These are phyloP conservation scores for Ogataea hybrid DNA, from an alignment of 1,139 yeast genomes.

Conservation along the genomic window DNA sequence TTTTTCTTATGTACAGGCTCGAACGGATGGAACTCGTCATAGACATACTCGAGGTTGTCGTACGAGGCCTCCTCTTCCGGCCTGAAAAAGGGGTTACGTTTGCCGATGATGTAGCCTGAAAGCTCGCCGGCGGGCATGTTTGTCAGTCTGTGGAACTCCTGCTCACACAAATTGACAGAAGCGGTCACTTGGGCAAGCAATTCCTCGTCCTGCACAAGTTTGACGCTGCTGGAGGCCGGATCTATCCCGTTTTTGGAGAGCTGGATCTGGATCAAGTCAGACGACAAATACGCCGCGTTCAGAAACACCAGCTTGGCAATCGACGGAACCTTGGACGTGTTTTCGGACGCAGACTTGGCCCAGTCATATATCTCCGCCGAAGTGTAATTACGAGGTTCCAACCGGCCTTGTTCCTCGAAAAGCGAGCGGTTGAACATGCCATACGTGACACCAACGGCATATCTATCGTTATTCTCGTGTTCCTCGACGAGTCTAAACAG, in stretches of 20 bases:
- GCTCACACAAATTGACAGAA: conserved; percentile 51
- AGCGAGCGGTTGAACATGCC: conserved; percentile 53
- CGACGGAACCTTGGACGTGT: conserved; percentile 49
- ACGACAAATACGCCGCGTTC: conserved; percentile 70
- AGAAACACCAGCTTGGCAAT: conserved; percentile 71
- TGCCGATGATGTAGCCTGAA: conserved; percentile 67
- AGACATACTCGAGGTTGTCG: conserved; percentile 48
- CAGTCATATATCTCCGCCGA: conserved; percentile 44
- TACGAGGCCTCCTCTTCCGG: conserved; percentile 33
- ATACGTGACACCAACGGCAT: conserved; percentile 73
- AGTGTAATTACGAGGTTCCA: conserved; percentile 29
- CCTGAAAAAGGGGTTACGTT: conserved; percentile 50
- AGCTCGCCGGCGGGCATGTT: conserved; percentile 33
- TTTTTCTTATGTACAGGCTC: conserved; percentile 48
- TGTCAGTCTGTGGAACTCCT: conserved; percentile 34
- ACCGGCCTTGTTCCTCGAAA: conserved; percentile 36
- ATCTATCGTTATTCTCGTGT: conserved; percentile 55
- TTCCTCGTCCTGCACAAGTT: conserved; percentile 24
- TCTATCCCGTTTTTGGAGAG: conserved; percentile 47
- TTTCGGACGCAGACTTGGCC: conserved; percentile 43
- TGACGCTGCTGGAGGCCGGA: conserved; percentile 30
- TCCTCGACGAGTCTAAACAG: conserved; percentile 79
- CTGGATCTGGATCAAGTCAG: conserved; percentile 68
- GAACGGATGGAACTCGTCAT: conserved; percentile 87
- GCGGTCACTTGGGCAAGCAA: conserved; percentile 34